phyloP scores from a whole-genome alignment of 1,284 basidiomycete species.

The Schizopora paradoxa region DNA sequence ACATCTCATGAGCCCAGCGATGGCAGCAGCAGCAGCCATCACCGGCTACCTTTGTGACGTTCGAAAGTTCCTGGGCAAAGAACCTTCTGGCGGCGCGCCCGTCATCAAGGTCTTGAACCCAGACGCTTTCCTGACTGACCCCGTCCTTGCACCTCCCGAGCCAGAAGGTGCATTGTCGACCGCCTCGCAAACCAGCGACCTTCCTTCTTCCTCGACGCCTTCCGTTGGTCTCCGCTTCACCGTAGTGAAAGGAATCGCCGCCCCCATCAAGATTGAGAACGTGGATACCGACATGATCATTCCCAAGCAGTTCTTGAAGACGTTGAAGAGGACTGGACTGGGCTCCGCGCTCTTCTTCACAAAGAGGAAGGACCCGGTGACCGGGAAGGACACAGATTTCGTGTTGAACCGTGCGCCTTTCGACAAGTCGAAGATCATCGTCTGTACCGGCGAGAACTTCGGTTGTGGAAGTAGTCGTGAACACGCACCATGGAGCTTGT shows the following conservation, averaged over 20 bases:
- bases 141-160: constrained; percentile 61
- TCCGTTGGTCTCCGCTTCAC: constrained; percentile 75
- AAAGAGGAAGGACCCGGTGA: constrained; percentile 75
- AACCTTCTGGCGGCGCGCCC: constrained; percentile 12
- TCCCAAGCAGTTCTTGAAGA: constrained; percentile 95
- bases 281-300: constrained; percentile 98
- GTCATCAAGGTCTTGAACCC: constrained; percentile 15
- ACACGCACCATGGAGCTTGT: constrained; percentile 95
- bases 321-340: constrained; percentile 88
- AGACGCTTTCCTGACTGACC: constrained; percentile 61
- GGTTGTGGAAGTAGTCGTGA: constrained; percentile 93
- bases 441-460: constrained; percentile 90
- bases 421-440: constrained; percentile 75
- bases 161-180: constrained; percentile 36
- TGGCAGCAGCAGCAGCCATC: constrained; percentile 93
- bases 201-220: constrained; percentile 49
- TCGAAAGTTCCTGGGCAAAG: constrained; percentile 66
- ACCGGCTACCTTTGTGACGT: constrained; percentile 88
- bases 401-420: constrained; percentile 86
- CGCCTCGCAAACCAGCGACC: constrained; percentile 28
- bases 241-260: constrained; percentile 78
- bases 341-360: constrained; percentile 87
- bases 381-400: constrained; percentile 81
- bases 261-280: constrained; percentile 88
- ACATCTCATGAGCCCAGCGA: constrained; percentile 89